Conservation (phyloP, 495 filamentous ascomycete species). For the Hyaloscypha variabilis region DNA sequence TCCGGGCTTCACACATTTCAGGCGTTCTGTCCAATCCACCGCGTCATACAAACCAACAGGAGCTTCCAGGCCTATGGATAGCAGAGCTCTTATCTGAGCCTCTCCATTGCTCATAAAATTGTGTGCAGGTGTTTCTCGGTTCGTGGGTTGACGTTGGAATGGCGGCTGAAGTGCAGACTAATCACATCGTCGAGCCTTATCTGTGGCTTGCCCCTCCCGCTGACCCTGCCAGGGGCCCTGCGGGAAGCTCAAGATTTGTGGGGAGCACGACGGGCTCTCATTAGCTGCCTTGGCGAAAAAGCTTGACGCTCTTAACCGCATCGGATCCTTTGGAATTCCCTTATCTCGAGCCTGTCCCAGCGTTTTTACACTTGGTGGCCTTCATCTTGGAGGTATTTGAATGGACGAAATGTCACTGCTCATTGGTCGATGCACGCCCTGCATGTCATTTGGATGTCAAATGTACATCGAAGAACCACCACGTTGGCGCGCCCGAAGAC, state of each 20-base stretch:
- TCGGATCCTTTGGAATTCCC: not conserved
- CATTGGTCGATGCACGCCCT: not conserved
- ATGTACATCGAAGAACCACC: not conserved
- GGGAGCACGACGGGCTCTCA: not conserved
- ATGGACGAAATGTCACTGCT: not conserved
- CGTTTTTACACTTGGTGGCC: not conserved
- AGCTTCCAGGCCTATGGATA: conserved; percentile 2
- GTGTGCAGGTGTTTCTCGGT: not conserved
- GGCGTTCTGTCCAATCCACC: not conserved
- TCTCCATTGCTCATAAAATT: not conserved
- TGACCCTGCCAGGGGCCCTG: not conserved
- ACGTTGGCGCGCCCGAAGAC: not conserved
- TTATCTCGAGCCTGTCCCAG: conserved; percentile 4
- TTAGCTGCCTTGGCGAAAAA: conserved; percentile 12
- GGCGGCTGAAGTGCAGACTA: not conserved
- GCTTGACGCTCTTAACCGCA: not conserved
- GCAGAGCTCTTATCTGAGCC: not conserved
- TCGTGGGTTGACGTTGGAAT: not conserved
- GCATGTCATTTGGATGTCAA: not conserved
- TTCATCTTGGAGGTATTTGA: not conserved
- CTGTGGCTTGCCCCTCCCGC: conserved; percentile 10
- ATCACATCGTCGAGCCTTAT: conserved; percentile 10
- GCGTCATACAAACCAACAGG: not conserved
- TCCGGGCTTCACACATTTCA: not conserved
- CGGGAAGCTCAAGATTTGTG: conserved; percentile 12